A percentile compares a stretch with the other conserved stretches of the same genome.
Evolutionary conservation across 495 filamentous ascomycete genomes (phyloP).

Genomic region (Acidomyces sp.): DNA sequence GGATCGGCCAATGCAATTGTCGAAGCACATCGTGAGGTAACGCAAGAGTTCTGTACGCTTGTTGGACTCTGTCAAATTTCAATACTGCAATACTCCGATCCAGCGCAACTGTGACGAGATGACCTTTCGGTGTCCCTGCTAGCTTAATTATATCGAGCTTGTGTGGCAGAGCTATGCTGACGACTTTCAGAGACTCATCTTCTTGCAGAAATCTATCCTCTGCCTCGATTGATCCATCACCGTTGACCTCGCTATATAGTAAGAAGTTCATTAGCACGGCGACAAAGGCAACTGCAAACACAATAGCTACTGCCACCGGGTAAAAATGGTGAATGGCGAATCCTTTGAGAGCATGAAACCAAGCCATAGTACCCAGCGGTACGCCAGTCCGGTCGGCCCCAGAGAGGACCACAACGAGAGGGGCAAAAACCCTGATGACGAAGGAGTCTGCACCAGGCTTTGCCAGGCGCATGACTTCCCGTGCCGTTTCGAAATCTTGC

Average conservation of each 20-base stretch:
- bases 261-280: slow-evolving; percentile 54
- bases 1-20: slow-evolving; percentile 38
- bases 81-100: slow-evolving; percentile 50
- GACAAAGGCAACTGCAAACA: slow-evolving; percentile 42
- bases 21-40: slow-evolving; percentile 28
- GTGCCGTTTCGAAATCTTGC: slow-evolving; percentile 61
- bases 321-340: slow-evolving; percentile 44
- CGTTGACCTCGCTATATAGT: slow-evolving; percentile 39
- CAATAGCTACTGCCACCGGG: slow-evolving; percentile 40
- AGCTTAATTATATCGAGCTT: slow-evolving; percentile 50
- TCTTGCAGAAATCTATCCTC: slow-evolving; percentile 37
- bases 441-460: slow-evolving; percentile 54
- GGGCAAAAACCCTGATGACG: slow-evolving; percentile 53
- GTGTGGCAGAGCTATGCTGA: slow-evolving; percentile 47
- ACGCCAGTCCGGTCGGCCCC: slow-evolving; percentile 43
- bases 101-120: slow-evolving; percentile 51
- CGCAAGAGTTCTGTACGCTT: slow-evolving; percentile 17
- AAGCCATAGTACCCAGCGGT: slow-evolving; percentile 26
- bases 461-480: slow-evolving; percentile 53
- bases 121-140: slow-evolving; percentile 40
- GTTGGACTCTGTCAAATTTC: slow-evolving; percentile 29
- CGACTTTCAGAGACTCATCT: slow-evolving; percentile 37
- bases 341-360: slow-evolving; percentile 38
- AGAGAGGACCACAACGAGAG: slow-evolving; percentile 51
- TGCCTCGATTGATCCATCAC: slow-evolving; percentile 22